Evolutionary conservation across 2,329 filamentous ascomycete species (phyloP), one percentile per base, ranked within the genome.

Genomic region (Colletotrichum tropicale): DNA sequence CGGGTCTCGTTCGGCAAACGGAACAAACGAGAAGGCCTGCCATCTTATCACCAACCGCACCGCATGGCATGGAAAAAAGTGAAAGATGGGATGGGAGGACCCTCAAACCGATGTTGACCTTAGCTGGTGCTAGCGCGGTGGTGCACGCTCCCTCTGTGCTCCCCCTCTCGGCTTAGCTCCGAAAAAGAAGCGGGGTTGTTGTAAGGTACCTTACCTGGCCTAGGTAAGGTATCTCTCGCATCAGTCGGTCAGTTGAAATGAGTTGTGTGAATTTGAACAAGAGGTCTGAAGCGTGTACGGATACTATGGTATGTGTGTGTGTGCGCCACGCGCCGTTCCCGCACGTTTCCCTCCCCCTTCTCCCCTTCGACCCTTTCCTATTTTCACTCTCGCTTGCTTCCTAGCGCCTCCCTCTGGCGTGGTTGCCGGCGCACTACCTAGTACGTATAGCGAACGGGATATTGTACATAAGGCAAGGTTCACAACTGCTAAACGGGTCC

Each of bases 301-400:
- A 34, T 34, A 36, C 34, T 36, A 36, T 36, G 34, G 13, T 36
- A 36, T 38, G 36, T 36, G 34, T 38, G 36, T 38, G 7, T 70
- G 36, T 30, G 10, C 70, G 71, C 66, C 58, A 56, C 60, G 66
- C 71, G 62, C 73, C 62, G 38, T 62, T 67, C 56, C 62, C 73
- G 69, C 69, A 56, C 26, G 38, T 58, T 38, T 24, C 61, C 67
- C 48, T 58, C 52, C 6, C 9, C 9, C 58, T n/a, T 34, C 43
- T 48, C 13, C 43, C 24, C 71, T 58, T 48, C 28, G 26, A 62
- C 34, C 15, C 43, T 34, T 43, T 66, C 34, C 32, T 36, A 24
- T 66, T 58, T 36, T 26, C 16, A n/a, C 70, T 60, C 13, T 61
- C 48, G 71, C 48, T 74, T 75, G 69, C 61, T 72, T 75, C 56